These are phyloP conservation scores for Hyphopichia burtonii DNA, from an alignment of 1,139 yeast genomes.

Conservation along the genomic window DNA sequence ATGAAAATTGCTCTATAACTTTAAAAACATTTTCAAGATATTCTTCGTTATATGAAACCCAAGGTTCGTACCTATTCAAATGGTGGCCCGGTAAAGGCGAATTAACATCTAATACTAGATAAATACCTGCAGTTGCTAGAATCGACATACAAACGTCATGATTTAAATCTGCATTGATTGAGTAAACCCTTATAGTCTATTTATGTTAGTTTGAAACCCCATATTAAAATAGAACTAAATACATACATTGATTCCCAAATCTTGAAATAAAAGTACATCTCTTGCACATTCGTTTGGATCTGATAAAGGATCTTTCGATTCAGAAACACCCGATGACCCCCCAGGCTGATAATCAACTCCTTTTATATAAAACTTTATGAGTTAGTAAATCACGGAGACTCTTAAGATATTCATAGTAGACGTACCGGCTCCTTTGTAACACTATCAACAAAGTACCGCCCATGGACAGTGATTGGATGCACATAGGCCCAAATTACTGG, in stretches of 20 bases:
- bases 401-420: slow-evolving; percentile 8
- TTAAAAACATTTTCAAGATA: slow-evolving; percentile 77
- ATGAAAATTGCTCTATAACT: slow-evolving; percentile 78
- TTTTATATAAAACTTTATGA: slow-evolving; percentile 60
- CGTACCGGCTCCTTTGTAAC: slow-evolving; percentile 74
- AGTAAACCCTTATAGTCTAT: slow-evolving; percentile 79
- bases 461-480: slow-evolving; percentile 62
- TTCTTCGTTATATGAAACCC: slow-evolving; percentile 69
- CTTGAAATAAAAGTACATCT: slow-evolving; percentile 71
- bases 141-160: slow-evolving; percentile 92
- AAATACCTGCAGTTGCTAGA: slow-evolving; percentile 89
- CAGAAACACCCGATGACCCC: slow-evolving; percentile 69
- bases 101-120: slow-evolving; percentile 85
- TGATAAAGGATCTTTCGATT: slow-evolving; percentile 65
- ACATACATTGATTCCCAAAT: slow-evolving; percentile 70
- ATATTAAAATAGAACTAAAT: neutral
- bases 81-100: slow-evolving; percentile 79
- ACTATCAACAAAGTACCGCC: slow-evolving; percentile 72
- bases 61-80: slow-evolving; percentile 84
- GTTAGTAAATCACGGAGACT: slow-evolving; percentile 11
- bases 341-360: slow-evolving; percentile 91
- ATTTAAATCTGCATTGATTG: slow-evolving; percentile 76
- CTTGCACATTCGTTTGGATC: slow-evolving; percentile 68
- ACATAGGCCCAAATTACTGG: slow-evolving; percentile 29
- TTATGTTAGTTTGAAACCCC: slow-evolving; percentile 17